Base-by-base conservation (phyloP, 768 basidiomycete species). In the Dioszegia hungarica region DNA sequence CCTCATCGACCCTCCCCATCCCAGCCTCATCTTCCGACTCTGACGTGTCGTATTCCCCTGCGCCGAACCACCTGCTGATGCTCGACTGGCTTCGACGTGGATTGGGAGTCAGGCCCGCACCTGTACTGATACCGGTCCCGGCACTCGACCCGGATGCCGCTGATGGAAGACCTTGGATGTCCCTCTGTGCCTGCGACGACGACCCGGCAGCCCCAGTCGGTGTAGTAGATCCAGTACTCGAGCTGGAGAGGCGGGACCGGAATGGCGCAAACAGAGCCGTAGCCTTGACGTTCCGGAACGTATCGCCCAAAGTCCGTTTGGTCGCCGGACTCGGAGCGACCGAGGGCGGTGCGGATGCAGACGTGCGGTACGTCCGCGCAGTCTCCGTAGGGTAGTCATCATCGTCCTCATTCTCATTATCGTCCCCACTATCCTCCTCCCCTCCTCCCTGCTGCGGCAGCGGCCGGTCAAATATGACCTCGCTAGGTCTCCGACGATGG, bases 271-370 rank as follows among this genome's bases (percentile, higher is more conserved):
- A 62, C 0, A 62, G 31, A 1, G 60, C 55, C 4, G 60, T 51
- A 4, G 66, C 63, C n/a, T 63, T 43, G 12, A 68, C 67, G 33
- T 68, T 64, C 33, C 67, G 54, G 43, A 68, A 54, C 11, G 67
- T 64, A n/a, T 68, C 67, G 2, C 63, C 63, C 11, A 68, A 55
- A 1, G 43, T 27, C 29, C 54, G 38, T 31, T 17, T 45, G 24
- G 11, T 46, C 17, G 34, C 20, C 2, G 31, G 54, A 24, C 41
- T 55, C 3, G 29, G 22, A 17, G 31, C 33, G 17, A 17, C 29
- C 11, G 45, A 2, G 15, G 41, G 24, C 5, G 45, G 36, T 1
- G 38, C 45, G 3, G 44, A 38, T 36, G 31, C 31, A n/a, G n/a
- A n/a, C n/a, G n/a, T n/a, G n/a, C n/a, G n/a, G n/a, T n/a, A n/a